Base-by-base conservation (phyloP, 106 monocot genomes). In the Chionographis japonica region DNA sequence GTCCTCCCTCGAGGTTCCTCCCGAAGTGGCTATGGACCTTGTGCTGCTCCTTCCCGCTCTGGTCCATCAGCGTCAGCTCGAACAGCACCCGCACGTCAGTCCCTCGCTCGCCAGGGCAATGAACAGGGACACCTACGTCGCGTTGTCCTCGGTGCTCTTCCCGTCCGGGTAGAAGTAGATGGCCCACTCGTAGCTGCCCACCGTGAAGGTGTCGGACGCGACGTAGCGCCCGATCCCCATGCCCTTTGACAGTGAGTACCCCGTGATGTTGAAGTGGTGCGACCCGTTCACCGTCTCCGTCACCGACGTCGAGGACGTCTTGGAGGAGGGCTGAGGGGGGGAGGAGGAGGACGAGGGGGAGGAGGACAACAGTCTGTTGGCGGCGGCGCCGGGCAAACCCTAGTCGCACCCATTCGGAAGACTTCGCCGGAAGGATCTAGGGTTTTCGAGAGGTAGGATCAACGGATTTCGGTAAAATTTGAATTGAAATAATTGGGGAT, bases 101-200 rank as follows among this genome's bases (percentile, higher is more conserved):
- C 50, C 81, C 60, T 81, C 81, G 70, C 81, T 77, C 14, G 76
- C 81, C 41, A 81, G 54, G 8, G 81, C 81, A 4, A 81, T 77
- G 66, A 81, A 81, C n/a, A 81, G 56, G 46, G 81, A 81, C 7
- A 81, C 76, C 16, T 81, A 81, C 1, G 57, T 46, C 18, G 76
- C 75, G 49, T 62, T 68, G 46, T 81, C 81, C 67, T 81, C 81
- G 13, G 57, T 55, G 61, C 81, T 77, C 75, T 81, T 81, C 27
- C 81, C 81, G 17, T 81, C 81, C 3, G 81, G 81, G 61, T 81
- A 81, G 62, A 81, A 81, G 40, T 81, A 81, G 13, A 81, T 68
- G 20, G 81, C 75, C 81, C 81, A 81, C 8, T 81, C 81, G 62
- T 67, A 77, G 4, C 81, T 76, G 8, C 81, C 81, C 18, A 81